Conservation (phyloP, 805 yeast genomes). For the Hanseniaspora vineae region DNA sequence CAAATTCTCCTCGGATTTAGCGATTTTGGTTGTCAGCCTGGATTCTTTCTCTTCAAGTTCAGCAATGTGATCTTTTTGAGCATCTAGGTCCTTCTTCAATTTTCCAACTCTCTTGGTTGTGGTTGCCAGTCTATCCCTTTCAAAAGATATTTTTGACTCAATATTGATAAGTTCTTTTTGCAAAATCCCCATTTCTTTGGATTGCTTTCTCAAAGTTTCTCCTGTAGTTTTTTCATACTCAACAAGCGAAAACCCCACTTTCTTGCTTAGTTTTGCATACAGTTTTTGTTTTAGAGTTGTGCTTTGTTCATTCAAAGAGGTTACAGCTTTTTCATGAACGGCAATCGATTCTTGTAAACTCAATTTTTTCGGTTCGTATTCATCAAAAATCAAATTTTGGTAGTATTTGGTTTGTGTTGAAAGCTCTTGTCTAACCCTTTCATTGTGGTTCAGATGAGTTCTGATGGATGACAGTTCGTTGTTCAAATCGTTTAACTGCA, state of each 20-base stretch:
- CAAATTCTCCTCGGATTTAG: conserved; percentile 28
- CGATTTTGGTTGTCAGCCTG: conserved; percentile 22
- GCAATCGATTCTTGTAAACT: conserved; percentile 9
- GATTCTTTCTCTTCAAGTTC: conserved; percentile 24
- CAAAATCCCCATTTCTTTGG: conserved; percentile 49
- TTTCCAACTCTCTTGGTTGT: conserved; percentile 20
- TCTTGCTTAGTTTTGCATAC: conserved; percentile 41
- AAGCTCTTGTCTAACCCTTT: conserved; percentile 33
- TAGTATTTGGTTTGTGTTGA: conserved; percentile 41
- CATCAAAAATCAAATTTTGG: conserved; percentile 18
- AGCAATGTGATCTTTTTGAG: conserved; percentile 24
- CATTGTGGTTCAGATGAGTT: conserved; percentile 30
- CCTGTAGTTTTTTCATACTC: conserved; percentile 68
- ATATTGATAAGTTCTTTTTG: conserved; percentile 48
- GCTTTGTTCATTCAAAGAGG: conserved; percentile 7
- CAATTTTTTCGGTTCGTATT: conserved; percentile 16
- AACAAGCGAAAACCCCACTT: conserved; percentile 42
- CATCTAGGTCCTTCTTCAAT: conserved; percentile 22
- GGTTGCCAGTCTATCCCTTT: conserved; percentile 42
- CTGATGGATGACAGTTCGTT: conserved; percentile 32
- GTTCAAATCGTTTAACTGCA: conserved; percentile 39
- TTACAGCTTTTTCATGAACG: no score
- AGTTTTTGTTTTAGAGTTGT: conserved; percentile 30
- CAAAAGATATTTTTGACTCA: conserved; percentile 51
- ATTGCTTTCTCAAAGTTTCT: conserved; percentile 36